These are phyloP conservation scores for Paralagenidium karlingii DNA, from an alignment of 352 stramenopile genomes.

Conservation along the genomic window DNA sequence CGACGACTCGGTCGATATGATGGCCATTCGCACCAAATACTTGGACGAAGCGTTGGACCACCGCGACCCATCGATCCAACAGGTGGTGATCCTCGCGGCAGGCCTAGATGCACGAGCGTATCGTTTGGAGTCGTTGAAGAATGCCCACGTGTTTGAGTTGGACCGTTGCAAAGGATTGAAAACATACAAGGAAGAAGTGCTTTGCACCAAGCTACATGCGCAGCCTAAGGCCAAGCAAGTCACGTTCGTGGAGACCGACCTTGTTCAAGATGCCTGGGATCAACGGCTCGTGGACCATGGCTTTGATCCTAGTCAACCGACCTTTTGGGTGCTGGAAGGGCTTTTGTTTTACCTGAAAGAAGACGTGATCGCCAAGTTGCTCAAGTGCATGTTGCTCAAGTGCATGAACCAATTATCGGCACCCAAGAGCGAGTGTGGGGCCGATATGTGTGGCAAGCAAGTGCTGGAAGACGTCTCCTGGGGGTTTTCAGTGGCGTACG, in stretches of 20 bases:
- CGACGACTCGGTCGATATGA: too few relatives aligned
- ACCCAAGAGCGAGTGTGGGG: conserved; percentile 27
- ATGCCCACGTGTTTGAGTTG: conserved; percentile 32
- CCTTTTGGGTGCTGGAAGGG: conserved; percentile 41
- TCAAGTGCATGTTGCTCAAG: too few relatives aligned
- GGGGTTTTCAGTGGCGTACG: too few relatives aligned
- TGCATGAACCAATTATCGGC: conserved; percentile 35
- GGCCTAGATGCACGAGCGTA: conserved; percentile 39
- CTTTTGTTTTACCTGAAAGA: conserved; percentile 29
- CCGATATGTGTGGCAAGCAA: conserved; percentile 19
- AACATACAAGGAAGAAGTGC: conserved; percentile 24
- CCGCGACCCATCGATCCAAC: conserved; percentile 18
- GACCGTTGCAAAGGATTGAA: conserved; percentile 29
- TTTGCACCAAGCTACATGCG: conserved; percentile 16
- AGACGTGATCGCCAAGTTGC: conserved; percentile 21
- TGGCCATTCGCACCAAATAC: conserved; percentile 25
- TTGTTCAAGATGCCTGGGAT: conserved; percentile 33
- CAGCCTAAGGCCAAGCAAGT: conserved; percentile 17
- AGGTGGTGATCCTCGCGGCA: conserved; percentile 37
- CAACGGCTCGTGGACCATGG: conserved; percentile 16
- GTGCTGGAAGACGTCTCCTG: too few relatives aligned
- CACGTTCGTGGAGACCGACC: conserved; percentile 27
- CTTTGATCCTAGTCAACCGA: conserved; percentile 28
- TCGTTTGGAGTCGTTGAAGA: conserved; percentile 19
- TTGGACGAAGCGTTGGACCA: conserved; percentile 37